Percentiles rank a stretch among this genome's conserved stretches.
Evolutionary conservation across 208 protist species (phyloP).

Genomic region (Leishmania gerbilli): DNA sequence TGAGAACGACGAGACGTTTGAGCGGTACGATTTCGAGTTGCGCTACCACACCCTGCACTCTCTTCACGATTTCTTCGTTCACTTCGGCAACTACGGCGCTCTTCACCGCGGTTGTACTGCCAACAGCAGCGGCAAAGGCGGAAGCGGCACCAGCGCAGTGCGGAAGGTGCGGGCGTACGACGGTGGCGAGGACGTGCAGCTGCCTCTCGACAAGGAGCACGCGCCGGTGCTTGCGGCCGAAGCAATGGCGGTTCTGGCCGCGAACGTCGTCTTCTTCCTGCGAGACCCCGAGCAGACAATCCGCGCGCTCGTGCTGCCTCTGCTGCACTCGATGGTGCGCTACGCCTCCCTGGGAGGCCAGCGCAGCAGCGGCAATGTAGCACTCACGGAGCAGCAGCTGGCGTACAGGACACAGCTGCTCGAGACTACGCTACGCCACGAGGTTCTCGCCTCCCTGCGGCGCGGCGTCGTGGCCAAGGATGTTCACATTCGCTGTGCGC

Average conservation of each 20-base stretch:
- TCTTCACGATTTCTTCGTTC: constrained; percentile 75
- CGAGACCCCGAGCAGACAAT: constrained; percentile 85
- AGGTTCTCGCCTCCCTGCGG: constrained; percentile 78
- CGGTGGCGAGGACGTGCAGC: constrained; percentile 59
- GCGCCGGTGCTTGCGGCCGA: constrained; percentile 64
- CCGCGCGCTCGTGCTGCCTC: constrained; percentile 59
- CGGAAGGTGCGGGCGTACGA: constrained; percentile 69
- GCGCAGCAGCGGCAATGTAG: not conserved
- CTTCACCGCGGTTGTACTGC: constrained; percentile 5
- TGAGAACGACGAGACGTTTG: constrained; percentile 45
- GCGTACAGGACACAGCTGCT: constrained; percentile 48
- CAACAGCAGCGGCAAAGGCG: constrained; percentile 1
- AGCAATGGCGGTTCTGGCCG: constrained; percentile 52
- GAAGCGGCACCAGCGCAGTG: constrained; percentile 12
- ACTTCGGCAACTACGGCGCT: constrained; percentile 69
- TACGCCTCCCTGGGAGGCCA: constrained; percentile 51
- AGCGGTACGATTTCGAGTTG: constrained; percentile 88
- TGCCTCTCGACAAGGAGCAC: constrained; percentile 51
- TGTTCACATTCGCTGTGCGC: constrained; percentile 66
- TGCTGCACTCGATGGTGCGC: constrained; percentile 78
- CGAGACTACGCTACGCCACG: constrained; percentile 64
- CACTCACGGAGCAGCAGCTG: constrained; percentile 19
- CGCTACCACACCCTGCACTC: constrained; percentile 87
- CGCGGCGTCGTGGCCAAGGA: constrained; percentile 82
- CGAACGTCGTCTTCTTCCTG: constrained; percentile 85